A percentile compares a stretch with the other conserved stretches of the same genome.
These are phyloP conservation scores for Pezicula radicicola DNA, from an alignment of 2,329 filamentous ascomycete genomes.

Conservation along the genomic window DNA sequence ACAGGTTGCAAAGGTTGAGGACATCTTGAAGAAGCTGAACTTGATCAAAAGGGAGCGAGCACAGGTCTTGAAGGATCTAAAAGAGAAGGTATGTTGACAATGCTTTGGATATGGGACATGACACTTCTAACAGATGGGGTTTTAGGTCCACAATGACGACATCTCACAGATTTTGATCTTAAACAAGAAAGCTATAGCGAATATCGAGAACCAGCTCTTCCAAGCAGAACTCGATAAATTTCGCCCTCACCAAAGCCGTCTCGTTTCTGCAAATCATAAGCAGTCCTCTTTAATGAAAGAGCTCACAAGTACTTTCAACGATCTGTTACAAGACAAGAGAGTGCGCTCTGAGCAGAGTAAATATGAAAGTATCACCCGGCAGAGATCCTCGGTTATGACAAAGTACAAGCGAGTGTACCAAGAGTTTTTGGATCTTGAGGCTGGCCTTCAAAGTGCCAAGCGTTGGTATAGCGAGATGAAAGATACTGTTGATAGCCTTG, in stretches of 20 bases:
- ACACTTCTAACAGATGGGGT: slow-evolving; percentile 6
- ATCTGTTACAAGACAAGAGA: slow-evolving; percentile 87
- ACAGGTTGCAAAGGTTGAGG: slow-evolving; percentile 86
- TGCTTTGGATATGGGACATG: not conserved
- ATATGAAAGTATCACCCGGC: slow-evolving; percentile 84
- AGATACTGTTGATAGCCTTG: slow-evolving; percentile 85
- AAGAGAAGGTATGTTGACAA: slow-evolving; percentile 73
- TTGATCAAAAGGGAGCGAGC: slow-evolving; percentile 87
- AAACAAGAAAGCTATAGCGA: slow-evolving; percentile 95
- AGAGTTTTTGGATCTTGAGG: slow-evolving; percentile 84
- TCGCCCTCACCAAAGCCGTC: slow-evolving; percentile 82
- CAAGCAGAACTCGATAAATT: slow-evolving; percentile 98
- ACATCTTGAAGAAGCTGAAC: slow-evolving; percentile 85
- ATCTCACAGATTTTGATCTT: slow-evolving; percentile 96
- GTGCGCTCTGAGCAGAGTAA: slow-evolving; percentile 93
- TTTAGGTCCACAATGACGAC: slow-evolving; percentile 87
- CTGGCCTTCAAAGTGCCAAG: slow-evolving; percentile 83
- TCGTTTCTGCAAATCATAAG: slow-evolving; percentile 93
- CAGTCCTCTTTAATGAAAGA: slow-evolving; percentile 94
- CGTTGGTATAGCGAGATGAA: slow-evolving; percentile 96
- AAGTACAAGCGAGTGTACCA: slow-evolving; percentile 91
- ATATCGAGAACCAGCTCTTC: slow-evolving; percentile 89
- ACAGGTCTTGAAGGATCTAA: slow-evolving; percentile 92
- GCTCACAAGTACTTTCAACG: slow-evolving; percentile 81
- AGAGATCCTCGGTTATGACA: slow-evolving; percentile 75